phyloP scores from a whole-genome alignment of 768 basidiomycete species.

The Podaxis mareebaensis region DNA sequence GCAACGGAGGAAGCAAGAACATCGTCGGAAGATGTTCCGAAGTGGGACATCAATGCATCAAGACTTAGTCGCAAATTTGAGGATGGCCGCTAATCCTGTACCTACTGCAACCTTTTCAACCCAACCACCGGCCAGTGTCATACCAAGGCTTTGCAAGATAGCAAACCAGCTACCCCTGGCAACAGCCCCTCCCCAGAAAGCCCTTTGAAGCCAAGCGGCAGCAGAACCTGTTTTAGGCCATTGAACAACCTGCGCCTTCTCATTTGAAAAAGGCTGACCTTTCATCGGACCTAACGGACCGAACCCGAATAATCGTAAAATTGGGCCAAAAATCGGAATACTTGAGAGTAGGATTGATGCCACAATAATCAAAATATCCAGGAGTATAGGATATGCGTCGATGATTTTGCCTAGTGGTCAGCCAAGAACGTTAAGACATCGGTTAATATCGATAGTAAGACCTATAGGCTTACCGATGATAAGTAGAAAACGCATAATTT shows the following conservation, averaged over 20 bases:
- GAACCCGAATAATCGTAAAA: constrained; percentile 35
- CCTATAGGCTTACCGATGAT: constrained; percentile 8
- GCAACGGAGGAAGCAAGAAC: too few species aligned
- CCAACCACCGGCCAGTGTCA: constrained; percentile 17
- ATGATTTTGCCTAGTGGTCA: constrained; percentile 31
- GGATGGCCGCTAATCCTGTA: neutral
- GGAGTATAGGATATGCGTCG: constrained; percentile 34
- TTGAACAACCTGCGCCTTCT: neutral
- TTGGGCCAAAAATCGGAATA: constrained; percentile 27
- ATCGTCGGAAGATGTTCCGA: too few species aligned
- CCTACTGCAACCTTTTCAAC: neutral
- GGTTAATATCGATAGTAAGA: neutral
- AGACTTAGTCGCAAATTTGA: neutral
- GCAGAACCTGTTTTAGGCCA: constrained; percentile 26
- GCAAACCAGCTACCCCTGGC: constrained; percentile 34
- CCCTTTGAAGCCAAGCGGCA: constrained; percentile 35
- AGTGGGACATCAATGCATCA: neutral
- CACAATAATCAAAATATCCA: constrained; percentile 26
- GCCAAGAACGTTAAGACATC: neutral
- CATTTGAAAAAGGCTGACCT: neutral
- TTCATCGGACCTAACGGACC: constrained; percentile 29
- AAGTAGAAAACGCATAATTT: neutral
- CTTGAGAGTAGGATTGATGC: constrained; percentile 29
- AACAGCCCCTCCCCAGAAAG: constrained; percentile 32
- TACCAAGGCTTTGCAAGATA: constrained; percentile 28